Evolutionary conservation across 805 yeast species (phyloP).

Genomic region (Candida mattraensis): DNA sequence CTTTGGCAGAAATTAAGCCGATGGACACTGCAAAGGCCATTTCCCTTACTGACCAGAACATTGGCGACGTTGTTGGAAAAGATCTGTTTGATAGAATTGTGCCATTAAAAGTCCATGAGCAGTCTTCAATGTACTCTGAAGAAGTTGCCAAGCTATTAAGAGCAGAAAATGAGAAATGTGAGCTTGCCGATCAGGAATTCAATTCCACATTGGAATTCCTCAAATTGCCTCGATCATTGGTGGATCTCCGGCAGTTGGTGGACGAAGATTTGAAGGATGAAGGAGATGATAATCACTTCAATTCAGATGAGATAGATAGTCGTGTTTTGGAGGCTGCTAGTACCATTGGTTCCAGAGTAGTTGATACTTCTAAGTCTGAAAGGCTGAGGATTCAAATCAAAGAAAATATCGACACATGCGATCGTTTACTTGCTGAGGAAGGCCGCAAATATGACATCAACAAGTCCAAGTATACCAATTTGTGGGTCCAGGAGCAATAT

Average conservation of each 20-base stretch:
- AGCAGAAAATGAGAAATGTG: constrained; percentile 68
- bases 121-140: constrained; percentile 84
- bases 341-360: constrained; percentile 26
- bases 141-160: constrained; percentile 79
- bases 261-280: constrained; percentile 15
- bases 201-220: constrained; percentile 77
- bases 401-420: constrained; percentile 37
- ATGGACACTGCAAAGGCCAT: constrained; percentile 67
- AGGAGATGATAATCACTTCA: constrained; percentile 19
- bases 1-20: constrained; percentile 65
- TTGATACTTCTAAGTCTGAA: constrained; percentile 33
- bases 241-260: constrained; percentile 44
- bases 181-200: constrained; percentile 77
- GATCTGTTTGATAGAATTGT: constrained; percentile 76
- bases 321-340: constrained; percentile 40
- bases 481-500: constrained; percentile 34
- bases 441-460: constrained; percentile 34
- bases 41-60: constrained; percentile 47
- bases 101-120: constrained; percentile 85
- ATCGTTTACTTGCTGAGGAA: constrained; percentile 34
- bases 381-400: constrained; percentile 39
- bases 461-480: constrained; percentile 36
- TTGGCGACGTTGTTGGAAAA: constrained; percentile 46
- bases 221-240: constrained; percentile 67
- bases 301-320: constrained; percentile 37